Conservation (phyloP, 768 basidiomycete species). For the Suillus placidus region DNA sequence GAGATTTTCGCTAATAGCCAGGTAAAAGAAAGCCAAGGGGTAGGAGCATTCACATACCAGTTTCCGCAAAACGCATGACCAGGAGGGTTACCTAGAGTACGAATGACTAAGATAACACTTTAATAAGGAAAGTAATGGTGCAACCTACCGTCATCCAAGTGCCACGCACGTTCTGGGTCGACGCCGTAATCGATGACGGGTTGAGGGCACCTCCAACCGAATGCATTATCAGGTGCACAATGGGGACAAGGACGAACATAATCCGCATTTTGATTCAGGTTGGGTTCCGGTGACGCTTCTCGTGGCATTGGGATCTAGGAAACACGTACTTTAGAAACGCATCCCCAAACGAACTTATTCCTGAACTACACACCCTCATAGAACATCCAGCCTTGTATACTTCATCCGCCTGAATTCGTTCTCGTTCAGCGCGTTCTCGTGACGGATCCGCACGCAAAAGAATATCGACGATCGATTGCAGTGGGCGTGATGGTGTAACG, state of each 20-base stretch:
- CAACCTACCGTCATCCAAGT: conserved; percentile 64
- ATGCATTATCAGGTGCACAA: conserved; percentile 67
- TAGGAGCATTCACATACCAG: conserved; percentile 50
- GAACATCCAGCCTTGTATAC: conserved; percentile 65
- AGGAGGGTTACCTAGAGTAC: conserved; percentile 47
- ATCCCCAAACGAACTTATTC: background rate
- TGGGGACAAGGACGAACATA: conserved; percentile 82
- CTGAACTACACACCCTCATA: conserved; percentile 55
- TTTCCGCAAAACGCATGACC: conserved; percentile 83
- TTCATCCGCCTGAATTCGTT: conserved; percentile 82
- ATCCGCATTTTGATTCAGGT: conserved; percentile 62
- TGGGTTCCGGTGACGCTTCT: conserved; percentile 77
- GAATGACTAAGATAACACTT: background rate
- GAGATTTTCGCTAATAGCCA: conserved; percentile 61
- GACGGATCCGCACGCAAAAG: conserved; percentile 73
- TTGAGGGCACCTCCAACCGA: conserved; percentile 80
- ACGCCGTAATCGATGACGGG: conserved; percentile 73
- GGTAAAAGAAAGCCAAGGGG: conserved; percentile 4
- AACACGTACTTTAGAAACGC: conserved; percentile 1
- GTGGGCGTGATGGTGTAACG: conserved; percentile 70
- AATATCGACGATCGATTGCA: conserved; percentile 74
- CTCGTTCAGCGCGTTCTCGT: conserved; percentile 65
- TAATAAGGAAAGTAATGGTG: background rate
- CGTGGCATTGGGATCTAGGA: conserved; percentile 72
- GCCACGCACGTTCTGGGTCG: conserved; percentile 77